Evolutionary conservation across 345 rosid species (phyloP).

Genomic region (Camelina neglecta): DNA sequence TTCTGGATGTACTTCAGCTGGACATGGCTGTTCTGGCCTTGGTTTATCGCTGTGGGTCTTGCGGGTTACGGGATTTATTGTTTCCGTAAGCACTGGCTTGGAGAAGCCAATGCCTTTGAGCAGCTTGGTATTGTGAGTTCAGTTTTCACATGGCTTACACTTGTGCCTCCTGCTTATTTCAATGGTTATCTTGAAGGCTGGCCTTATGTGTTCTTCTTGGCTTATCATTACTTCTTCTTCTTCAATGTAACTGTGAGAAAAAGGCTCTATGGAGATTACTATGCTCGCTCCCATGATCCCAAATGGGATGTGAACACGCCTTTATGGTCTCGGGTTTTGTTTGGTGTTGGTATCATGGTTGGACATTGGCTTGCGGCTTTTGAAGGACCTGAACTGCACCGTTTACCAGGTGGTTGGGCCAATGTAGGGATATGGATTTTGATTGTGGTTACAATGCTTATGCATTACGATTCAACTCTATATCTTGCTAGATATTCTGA

Average conservation of each 20-base stretch:
- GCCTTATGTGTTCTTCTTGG: slow-evolving; percentile 87
- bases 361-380: slow-evolving; percentile 91
- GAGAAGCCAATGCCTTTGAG: slow-evolving; percentile 72
- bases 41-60: slow-evolving; percentile 66
- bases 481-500: slow-evolving; percentile 93
- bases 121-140: slow-evolving; percentile 79
- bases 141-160: slow-evolving; percentile 81
- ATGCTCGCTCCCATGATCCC: slow-evolving; percentile 63
- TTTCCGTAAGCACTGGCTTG: slow-evolving; percentile 60
- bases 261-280: slow-evolving; percentile 81
- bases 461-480: slow-evolving; percentile 76
- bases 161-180: slow-evolving; percentile 81
- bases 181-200: slow-evolving; percentile 90
- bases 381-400: slow-evolving; percentile 90
- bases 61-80: slow-evolving; percentile 68
- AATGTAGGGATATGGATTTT: slow-evolving; percentile 75
- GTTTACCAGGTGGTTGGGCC: slow-evolving; percentile 69
- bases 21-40: slow-evolving; percentile 96
- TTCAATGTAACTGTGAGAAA: slow-evolving; percentile 76
- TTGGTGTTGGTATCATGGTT: slow-evolving; percentile 63
- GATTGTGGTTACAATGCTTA: slow-evolving; percentile 60
- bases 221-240: slow-evolving; percentile 91
- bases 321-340: slow-evolving; percentile 58
- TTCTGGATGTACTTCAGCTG: slow-evolving; percentile 95
- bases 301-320: slow-evolving; percentile 82